Evolutionary conservation across 352 stramenopile genomes (phyloP), one percentile per base, ranked within the genome.

Genomic region (Phytophthora podocarpi): DNA sequence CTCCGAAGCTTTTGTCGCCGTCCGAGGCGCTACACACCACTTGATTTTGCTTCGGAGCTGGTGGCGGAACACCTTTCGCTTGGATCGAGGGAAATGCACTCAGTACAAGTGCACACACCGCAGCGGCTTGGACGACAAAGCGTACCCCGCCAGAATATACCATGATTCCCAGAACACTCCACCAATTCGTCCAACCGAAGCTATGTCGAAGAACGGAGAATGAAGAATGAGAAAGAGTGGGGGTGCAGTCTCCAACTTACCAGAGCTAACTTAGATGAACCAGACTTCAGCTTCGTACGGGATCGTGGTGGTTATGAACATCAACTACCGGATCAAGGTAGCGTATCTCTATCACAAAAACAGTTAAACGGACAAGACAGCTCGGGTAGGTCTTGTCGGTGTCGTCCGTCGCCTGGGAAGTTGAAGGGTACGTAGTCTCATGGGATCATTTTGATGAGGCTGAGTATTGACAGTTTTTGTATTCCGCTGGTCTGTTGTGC

Each of bases 1-100:
- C 48, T 2, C 74, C 74, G 11, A 72, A 50, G 1, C 36, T 57
- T 15, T 65, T 57, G 55, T 82, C 71, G 5, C 67, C 70, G 23
- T 64, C 43, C 1, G 74, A 80, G 7, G 54, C 49, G 21, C 16
- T n/a, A 37, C 59, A 67, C 9, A n/a, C n/a, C n/a, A n/a, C n/a
- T n/a, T n/a, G n/a, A n/a, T n/a, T n/a, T n/a, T 31, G 30, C 23
- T 21, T 52, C n/a, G 31, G 31, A n/a, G 30, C n/a, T 27, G 34
- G 18, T 9, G 20, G 45, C 21, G 1, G 12, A 0, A 24, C 35
- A 24, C 21, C 21, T 56, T 62, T 50, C 16, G 51, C 59, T 51
- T 61, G 28, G 8, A 28, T 24, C 8, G 46, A 36, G 13, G 54
- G 45, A 5, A 60, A 35, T 3, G 15, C 9, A 39, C 46, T 70